Base-by-base conservation (phyloP, 2,329 filamentous ascomycete genomes). In the Diaporthe sp. region DNA sequence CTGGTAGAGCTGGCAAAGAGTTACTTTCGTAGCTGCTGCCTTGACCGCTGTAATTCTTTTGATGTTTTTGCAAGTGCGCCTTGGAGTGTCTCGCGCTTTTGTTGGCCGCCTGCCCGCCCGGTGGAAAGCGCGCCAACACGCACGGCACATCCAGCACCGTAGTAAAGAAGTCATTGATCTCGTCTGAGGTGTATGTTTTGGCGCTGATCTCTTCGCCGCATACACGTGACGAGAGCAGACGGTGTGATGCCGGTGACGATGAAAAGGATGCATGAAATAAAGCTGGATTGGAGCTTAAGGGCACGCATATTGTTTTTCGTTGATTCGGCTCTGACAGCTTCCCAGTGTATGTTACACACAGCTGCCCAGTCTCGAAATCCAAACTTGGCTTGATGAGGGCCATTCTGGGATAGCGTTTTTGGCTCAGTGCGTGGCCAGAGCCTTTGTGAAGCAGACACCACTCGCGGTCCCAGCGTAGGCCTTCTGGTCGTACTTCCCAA, bases 401-500 rank as follows among this genome's bases (percentile, higher is more conserved):
- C 96, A 99, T 98, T 45, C 88, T 91, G 3, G 96, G 94, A 80
- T 97, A 93, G 77, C 92, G 89, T 84, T 98, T 99, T 83, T 98
- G 96, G 81, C 91, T 98, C 71, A 99, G 86, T 8, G 93, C 95
- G 78, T 92, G 92, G 0, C 95, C 94, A 1, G 96, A 97, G 57
- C 95, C 95, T 80, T 92, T 90, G 81, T 98, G 96, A 19, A 99
- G 88, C 28, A 99, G 86, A 83, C 96, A 98, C 96, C 97, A 99
- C 85, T 98, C 96, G 76, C 97, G 90, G 82, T 99, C 97, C 95
- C 96, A 98, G 12, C 92, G 93, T 3, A 99, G 87, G 0, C 97
- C 97, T 84, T 98, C 95, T 10, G 89, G 87, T 72, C 90, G 91
- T 28, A 98, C 88, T 78, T 94, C 91, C 97, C 97, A 99, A 19